These are phyloP conservation scores for Chiua sp. DNA, from an alignment of 1,284 basidiomycete species.

Conservation along the genomic window DNA sequence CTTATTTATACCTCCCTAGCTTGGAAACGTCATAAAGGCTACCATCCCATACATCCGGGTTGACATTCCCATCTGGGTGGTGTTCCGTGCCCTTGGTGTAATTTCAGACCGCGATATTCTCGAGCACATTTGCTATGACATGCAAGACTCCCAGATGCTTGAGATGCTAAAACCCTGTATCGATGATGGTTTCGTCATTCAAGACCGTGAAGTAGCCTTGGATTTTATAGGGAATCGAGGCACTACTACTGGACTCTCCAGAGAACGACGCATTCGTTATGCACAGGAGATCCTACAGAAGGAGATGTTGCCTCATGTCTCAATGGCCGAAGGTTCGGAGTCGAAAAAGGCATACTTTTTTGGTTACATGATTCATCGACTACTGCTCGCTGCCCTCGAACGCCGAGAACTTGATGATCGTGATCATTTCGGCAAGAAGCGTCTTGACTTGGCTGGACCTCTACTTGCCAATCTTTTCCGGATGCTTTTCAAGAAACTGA, in stretches of 20 bases:
- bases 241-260: conserved; percentile 91
- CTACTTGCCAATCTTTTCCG: conserved; percentile 95
- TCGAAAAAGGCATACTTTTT: conserved; percentile 99
- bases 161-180: conserved; percentile 99
- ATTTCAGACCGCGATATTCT: conserved; percentile 98
- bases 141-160: conserved; percentile 94
- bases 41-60: conserved; percentile 98
- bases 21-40: conserved; percentile 95
- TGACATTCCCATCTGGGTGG: conserved; percentile 98
- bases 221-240: conserved; percentile 99
- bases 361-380: conserved; percentile 99
- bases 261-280: conserved; percentile 93
- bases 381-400: conserved; percentile 93
- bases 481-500: conserved; percentile 97
- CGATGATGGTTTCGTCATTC: conserved; percentile 98
- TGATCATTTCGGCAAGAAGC: conserved; percentile 99
- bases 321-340: conserved; percentile 95
- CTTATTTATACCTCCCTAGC: conserved; percentile 44
- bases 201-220: conserved; percentile 95
- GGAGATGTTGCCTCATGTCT: conserved; percentile 98
- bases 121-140: conserved; percentile 98
- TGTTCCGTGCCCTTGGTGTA: conserved; percentile 97
- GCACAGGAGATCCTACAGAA: conserved; percentile 99
- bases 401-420: conserved; percentile 97
- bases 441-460: conserved; percentile 95